These are phyloP conservation scores for Bombardia bombarda DNA, from an alignment of 495 filamentous ascomycete genomes.

Conservation along the genomic window DNA sequence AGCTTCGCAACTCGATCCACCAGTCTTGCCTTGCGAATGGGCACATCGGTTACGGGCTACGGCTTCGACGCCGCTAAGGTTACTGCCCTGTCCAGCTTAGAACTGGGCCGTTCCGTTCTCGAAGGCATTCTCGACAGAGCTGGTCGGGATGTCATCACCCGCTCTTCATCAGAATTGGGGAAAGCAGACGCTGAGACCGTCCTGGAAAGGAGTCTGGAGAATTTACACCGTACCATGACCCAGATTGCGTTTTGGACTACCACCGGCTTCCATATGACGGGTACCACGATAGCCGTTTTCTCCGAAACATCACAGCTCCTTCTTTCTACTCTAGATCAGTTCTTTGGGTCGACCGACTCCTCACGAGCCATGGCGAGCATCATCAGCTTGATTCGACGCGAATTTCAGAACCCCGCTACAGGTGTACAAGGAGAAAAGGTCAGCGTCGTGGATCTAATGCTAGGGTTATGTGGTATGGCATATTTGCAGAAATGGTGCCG, in stretches of 20 bases:
- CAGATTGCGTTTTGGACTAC: constrained; percentile 60
- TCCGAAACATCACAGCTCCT: constrained; percentile 58
- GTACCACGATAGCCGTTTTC: constrained; percentile 52
- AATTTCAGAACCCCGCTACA: constrained; percentile 58
- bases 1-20: constrained; percentile 62
- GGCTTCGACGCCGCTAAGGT: constrained; percentile 57
- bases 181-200: constrained; percentile 54
- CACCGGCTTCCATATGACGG: constrained; percentile 62
- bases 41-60: constrained; percentile 55
- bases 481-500: constrained; percentile 63
- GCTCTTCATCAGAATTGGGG: constrained; percentile 46
- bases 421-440: constrained; percentile 53
- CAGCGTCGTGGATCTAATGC: constrained; percentile 55
- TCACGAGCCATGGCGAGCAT: constrained; percentile 75
- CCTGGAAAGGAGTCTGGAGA: constrained; percentile 55
- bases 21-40: constrained; percentile 62
- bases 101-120: constrained; percentile 57
- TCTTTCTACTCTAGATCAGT: constrained; percentile 60
- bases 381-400: constrained; percentile 61
- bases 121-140: constrained; percentile 60
- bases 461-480: constrained; percentile 63
- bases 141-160: constrained; percentile 55
- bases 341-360: constrained; percentile 71
- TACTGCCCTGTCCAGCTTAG: constrained; percentile 62
- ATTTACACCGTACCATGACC: constrained; percentile 54